These are phyloP conservation scores for Kuraishia capsulata DNA, from an alignment of 805 yeast genomes.

Conservation along the genomic window DNA sequence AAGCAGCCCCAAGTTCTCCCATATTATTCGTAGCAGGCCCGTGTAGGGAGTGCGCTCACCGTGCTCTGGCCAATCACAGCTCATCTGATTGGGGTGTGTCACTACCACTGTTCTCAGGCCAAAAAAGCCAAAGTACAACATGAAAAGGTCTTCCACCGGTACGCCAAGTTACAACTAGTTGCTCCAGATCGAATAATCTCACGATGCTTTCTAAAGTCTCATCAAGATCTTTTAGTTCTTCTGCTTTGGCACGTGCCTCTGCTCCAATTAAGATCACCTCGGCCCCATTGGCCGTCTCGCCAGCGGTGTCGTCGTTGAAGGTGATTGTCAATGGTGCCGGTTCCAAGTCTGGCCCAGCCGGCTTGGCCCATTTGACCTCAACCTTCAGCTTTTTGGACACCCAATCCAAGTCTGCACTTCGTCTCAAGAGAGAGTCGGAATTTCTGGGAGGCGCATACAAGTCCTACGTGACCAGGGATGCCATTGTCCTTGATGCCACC, in stretches of 20 bases:
- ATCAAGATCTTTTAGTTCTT: constrained; percentile 25
- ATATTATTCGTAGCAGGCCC: no score
- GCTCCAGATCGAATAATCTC: background rate
- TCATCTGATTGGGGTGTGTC: background rate
- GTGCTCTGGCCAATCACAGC: background rate
- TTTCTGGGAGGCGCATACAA: constrained; percentile 78
- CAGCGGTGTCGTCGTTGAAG: constrained; percentile 60
- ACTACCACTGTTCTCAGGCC: background rate
- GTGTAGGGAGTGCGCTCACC: no score
- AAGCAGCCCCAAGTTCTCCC: no score
- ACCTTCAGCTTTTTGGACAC: constrained; percentile 83
- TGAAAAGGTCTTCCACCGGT: no score
- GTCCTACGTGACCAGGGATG: constrained; percentile 72
- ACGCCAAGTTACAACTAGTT: no score
- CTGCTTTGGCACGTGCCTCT: constrained; percentile 32
- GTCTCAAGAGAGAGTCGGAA: constrained; percentile 92
- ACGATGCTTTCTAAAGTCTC: constrained; percentile 22
- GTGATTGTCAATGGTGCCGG: constrained; percentile 81
- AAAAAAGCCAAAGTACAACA: no score
- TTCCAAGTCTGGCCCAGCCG: constrained; percentile 64
- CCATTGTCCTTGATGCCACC: constrained; percentile 67
- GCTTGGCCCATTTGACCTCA: constrained; percentile 78
- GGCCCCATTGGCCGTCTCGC: constrained; percentile 38
- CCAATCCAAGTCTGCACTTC: constrained; percentile 72
- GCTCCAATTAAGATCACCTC: constrained; percentile 28